Base-by-base conservation (phyloP, 2,329 filamentous ascomycete species). In the Sporothrix euskadiensis region DNA sequence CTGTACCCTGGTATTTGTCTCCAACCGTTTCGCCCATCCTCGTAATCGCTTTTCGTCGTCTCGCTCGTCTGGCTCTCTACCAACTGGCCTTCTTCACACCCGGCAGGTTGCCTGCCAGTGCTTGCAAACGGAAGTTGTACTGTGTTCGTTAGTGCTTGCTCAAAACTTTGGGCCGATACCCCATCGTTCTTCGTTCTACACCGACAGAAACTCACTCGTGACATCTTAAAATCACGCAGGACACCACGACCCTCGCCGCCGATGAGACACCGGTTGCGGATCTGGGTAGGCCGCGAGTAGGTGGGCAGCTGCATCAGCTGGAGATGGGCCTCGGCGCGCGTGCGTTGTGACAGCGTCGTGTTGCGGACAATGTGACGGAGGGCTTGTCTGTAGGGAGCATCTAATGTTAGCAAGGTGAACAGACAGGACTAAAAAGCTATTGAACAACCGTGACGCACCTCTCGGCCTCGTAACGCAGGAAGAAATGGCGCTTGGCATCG, bases 61-160 rank as follows among this genome's bases (percentile, higher is more conserved):
- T 39, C 56, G 10, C 32, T 22, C 39, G 44, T 19, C 35, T 49
- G n/a, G 69, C 69, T 59, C 69, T 80, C 81, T 93, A 99, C 96
- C 96, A 99, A 83, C 93, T 97, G 69, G 96, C 96, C 86, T 97
- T 97, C 87, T 91, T 94, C 72, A 99, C 96, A 78, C 96, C 96
- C 0, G 96, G 95, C 71, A 99, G 81, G 75, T 93, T 89, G 69
- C 96, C 96, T 44, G 88, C 91, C 76, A 98, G 84, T 22, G 96
- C 96, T 82, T 97, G 91, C 83, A 96, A 85, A 81, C 96, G 89
- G 85, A 99, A 99, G 85, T 95, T 94, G 83, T 88, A 99, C 95
- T 98, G 79, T 32, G 77, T 26, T 65, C 63, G 82, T 76, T 68
- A 78, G 77, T 52, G 32, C n/a, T 39, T n/a, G 3, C 7, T 22